Conservation (phyloP, 495 filamentous ascomycete genomes). For the Bryoglossum gracile region DNA sequence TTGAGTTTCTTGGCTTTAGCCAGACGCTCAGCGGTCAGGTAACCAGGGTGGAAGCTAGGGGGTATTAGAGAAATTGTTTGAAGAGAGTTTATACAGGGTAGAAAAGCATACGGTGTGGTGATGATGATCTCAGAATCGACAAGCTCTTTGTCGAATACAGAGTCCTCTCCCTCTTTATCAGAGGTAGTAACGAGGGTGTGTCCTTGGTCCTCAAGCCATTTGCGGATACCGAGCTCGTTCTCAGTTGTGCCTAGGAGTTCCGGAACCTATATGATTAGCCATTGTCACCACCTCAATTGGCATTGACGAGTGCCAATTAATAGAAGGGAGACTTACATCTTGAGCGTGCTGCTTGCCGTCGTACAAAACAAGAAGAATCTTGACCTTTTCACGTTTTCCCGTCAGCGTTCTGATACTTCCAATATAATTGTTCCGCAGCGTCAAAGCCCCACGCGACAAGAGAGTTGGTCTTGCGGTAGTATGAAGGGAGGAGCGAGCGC, state of each 20-base stretch:
- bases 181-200: slow-evolving; percentile 96
- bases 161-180: slow-evolving; percentile 92
- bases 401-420: slow-evolving; percentile 26
- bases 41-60: slow-evolving; percentile 93
- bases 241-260: slow-evolving; percentile 85
- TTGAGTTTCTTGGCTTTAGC: slow-evolving; percentile 99
- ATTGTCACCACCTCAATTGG: neutral
- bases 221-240: slow-evolving; percentile 93
- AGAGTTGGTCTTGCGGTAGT: slow-evolving; percentile 8
- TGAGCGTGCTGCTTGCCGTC: slow-evolving; percentile 35
- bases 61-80: slow-evolving; percentile 16
- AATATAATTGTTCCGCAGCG: slow-evolving; percentile 24
- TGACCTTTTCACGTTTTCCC: slow-evolving; percentile 31
- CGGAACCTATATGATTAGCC: slow-evolving; percentile 31
- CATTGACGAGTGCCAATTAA: neutral
- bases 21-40: slow-evolving; percentile 92
- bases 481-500: slow-evolving; percentile 7
- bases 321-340: slow-evolving; percentile 16
- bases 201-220: slow-evolving; percentile 93
- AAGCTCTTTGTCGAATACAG: slow-evolving; percentile 87
- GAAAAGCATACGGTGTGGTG: slow-evolving; percentile 77
- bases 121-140: slow-evolving; percentile 98
- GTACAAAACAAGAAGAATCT: slow-evolving; percentile 50
- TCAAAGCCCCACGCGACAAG: slow-evolving; percentile 24
- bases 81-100: neutral